Evolutionary conservation across 768 basidiomycete genomes (phyloP), one percentile per base, ranked within the genome.

Genomic region (Macrocybe gigantea): DNA sequence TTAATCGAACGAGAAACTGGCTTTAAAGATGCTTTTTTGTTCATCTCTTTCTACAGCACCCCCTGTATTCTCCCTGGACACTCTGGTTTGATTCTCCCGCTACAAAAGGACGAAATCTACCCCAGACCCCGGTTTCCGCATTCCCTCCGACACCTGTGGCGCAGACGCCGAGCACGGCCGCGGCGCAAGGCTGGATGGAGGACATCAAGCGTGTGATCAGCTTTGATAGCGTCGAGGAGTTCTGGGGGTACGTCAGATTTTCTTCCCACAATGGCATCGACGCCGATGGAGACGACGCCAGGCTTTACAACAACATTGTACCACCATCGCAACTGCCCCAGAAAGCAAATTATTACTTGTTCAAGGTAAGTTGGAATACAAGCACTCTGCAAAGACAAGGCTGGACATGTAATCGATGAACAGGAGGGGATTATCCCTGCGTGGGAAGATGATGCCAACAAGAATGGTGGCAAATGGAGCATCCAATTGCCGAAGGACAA

Each of bases 311-410:
- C 69, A 96, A 97, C 69, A 95, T 98, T 60, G 85, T 99, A 41
- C 90, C 93, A 22, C 96, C 96, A 11, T 95, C 93, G 13, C 80
- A 83, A 60, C 73, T 98, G 53, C 91, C 93, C 35, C 84, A 84
- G 66, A 97, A 96, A 72, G 92, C 93, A n/a, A 98, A 98, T 64
- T 99, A 99, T 67, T 99, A 98, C 72, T 75, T 99, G 54, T 98
- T 99, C 83, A 97, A 96, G 77, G 91, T 85, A 45, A 41, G 80
- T 68, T 4, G 14, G 33, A 8, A 7, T 41, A 37, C 14, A 5
- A 33, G 30, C 32, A 15, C 34, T 3, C 34, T 1, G 14, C n/a
- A 12, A 10, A 36, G 10, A 29, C 1, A 22, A n/a, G 29, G 47
- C 36, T 2, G 8, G 41, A 33, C 46, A 56, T n/a, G 54, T 44